A percentile compares a stretch with the other conserved stretches of the same genome.
These are phyloP conservation scores for Epichloe glyceriae DNA, from an alignment of 2,329 filamentous ascomycete species.

Conservation along the genomic window DNA sequence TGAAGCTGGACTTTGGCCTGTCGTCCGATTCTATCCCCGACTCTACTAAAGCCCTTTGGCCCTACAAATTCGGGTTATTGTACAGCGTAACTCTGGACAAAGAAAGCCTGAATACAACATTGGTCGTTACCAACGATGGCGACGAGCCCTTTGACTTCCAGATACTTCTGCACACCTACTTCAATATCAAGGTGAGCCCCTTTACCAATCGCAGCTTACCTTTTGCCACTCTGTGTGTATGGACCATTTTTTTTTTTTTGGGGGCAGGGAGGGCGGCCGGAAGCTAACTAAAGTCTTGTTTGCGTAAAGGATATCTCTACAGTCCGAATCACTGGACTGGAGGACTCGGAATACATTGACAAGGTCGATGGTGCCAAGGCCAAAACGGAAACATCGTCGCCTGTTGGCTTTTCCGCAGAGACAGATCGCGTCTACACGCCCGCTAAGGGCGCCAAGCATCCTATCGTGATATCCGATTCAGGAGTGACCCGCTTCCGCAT, in stretches of 20 bases:
- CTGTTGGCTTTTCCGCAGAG: conserved; percentile 61
- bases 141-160: conserved; percentile 78
- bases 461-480: conserved; percentile 47
- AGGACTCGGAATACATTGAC: conserved; percentile 65
- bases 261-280: too few relatives aligned
- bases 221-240: neutral
- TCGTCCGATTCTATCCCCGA: conserved; percentile 58
- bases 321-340: conserved; percentile 61
- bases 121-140: conserved; percentile 85
- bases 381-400: conserved; percentile 50
- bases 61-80: conserved; percentile 74
- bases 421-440: conserved; percentile 82
- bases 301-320: conserved; percentile 61
- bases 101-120: conserved; percentile 62
- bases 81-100: conserved; percentile 82
- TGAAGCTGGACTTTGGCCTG: conserved; percentile 94
- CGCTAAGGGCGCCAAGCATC: conserved; percentile 42
- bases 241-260: neutral
- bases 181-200: conserved; percentile 57
- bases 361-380: conserved; percentile 58
- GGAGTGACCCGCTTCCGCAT: conserved; percentile 58
- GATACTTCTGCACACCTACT: conserved; percentile 82
- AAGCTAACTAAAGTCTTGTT: neutral
- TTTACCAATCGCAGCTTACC: neutral
- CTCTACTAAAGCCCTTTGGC: conserved; percentile 61